phyloP scores from a whole-genome alignment of 768 basidiomycete genomes.

The Boletus coccyginus region DNA sequence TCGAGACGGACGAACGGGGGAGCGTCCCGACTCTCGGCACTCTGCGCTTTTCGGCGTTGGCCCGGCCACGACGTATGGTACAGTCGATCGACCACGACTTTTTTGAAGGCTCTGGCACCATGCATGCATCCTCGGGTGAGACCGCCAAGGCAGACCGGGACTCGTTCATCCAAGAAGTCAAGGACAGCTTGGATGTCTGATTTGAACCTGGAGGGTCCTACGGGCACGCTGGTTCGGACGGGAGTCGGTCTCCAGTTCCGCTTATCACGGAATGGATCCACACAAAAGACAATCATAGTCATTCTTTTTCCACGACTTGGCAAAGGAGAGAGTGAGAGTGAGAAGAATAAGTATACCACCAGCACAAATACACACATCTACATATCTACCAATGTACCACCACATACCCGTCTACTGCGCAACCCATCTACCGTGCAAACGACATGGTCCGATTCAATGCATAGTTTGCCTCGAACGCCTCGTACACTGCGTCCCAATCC shows the following conservation, averaged over 20 bases:
- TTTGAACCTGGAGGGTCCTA: background rate
- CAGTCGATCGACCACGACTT: background rate
- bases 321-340: background rate
- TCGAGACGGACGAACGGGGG: slow-evolving; percentile 14
- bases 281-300: no score
- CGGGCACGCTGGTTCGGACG: background rate
- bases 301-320: background rate
- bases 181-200: background rate
- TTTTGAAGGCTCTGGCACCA: slow-evolving; percentile 9
- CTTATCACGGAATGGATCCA: background rate
- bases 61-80: background rate
- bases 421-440: slow-evolving; percentile 1
- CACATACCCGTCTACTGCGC: background rate
- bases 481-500: slow-evolving; percentile 23
- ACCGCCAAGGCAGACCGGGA: slow-evolving; percentile 1
- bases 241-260: background rate
- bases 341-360: no score
- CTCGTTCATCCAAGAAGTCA: slow-evolving; percentile 14
- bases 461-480: slow-evolving; percentile 18
- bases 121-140: background rate
- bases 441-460: slow-evolving; percentile 20
- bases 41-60: slow-evolving; percentile 11
- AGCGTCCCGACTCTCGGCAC: background rate
- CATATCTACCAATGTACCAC: no score
- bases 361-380: background rate